phyloP scores from a whole-genome alignment of 768 basidiomycete species.

The Rhodocollybia butyracea region DNA sequence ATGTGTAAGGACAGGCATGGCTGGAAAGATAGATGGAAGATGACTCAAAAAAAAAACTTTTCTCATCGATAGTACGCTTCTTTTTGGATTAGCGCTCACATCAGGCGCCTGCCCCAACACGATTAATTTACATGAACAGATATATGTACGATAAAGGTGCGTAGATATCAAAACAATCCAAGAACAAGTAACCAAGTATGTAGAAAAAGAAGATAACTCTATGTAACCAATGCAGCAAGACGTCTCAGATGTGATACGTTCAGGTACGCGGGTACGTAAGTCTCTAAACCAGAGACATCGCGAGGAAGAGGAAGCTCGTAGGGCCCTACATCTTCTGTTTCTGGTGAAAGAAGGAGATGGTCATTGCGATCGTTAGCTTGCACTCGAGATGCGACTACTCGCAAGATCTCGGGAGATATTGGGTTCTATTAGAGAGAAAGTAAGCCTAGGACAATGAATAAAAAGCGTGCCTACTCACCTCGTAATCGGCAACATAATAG shows the following conservation, averaged over 20 bases:
- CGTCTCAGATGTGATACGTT: slow-evolving; percentile 87
- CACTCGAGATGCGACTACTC: slow-evolving; percentile 94
- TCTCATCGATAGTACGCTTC: slow-evolving; percentile 5
- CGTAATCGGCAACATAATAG: slow-evolving; percentile 99
- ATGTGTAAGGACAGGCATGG: slow-evolving; percentile 59
- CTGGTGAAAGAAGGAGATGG: slow-evolving; percentile 91
- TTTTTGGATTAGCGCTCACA: too few relatives aligned
- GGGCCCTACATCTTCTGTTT: slow-evolving; percentile 95
- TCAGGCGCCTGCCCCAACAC: too few relatives aligned
- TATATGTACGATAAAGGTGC: too few relatives aligned
- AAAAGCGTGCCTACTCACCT: slow-evolving; percentile 67
- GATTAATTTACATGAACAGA: too few relatives aligned
- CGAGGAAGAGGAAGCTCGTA: slow-evolving; percentile 93
- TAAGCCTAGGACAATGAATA: background rate
- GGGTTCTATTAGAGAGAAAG: slow-evolving; percentile 60
- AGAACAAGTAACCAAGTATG: slow-evolving; percentile 3
- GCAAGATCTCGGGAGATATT: slow-evolving; percentile 94
- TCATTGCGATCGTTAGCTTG: slow-evolving; percentile 96
- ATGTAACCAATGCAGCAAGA: slow-evolving; percentile 83
- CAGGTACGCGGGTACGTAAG: slow-evolving; percentile 90
- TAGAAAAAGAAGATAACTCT: slow-evolving; percentile 17
- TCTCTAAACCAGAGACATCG: slow-evolving; percentile 94
- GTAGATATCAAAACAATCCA: slow-evolving; percentile 4
- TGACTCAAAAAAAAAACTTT: background rate
- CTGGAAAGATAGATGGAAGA: background rate